Base-by-base conservation (phyloP, 805 yeast genomes). In the Maudiozyma pseudohumilis region DNA sequence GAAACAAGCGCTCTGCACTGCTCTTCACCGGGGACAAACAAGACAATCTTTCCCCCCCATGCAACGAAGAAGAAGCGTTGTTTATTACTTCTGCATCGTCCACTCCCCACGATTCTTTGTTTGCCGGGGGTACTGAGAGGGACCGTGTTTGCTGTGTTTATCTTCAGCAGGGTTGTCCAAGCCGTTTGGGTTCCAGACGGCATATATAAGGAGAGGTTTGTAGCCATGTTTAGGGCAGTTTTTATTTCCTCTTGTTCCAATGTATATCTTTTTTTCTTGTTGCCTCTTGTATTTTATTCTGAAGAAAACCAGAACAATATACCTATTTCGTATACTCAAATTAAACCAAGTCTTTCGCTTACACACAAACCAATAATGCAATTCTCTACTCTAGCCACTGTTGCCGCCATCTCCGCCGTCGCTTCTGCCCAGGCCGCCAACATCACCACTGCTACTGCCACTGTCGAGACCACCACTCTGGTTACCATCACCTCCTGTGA, bases 401-500 rank as follows among this genome's bases (percentile, higher is more conserved):
- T 56, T 40, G 63, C 62, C 40, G 53, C 63, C 42, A 46, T 52
- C 44, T 55, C 61, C 38, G 53, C 61, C 30, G 48, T 48, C 42
- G 49, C 46, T 38, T 43, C 46, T 39, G 39, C 37, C 28, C n/a
- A n/a, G n/a, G 49, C 38, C 35, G 40, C 50, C 31, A 39, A 34
- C 35, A 23, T 34, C 26, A 48, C 53, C 46, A 44, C 56, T 27
- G 50, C 40, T 35, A 44, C 52, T 26, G 53, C 47, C 21, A 36
- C 43, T 40, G 42, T 43, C 25, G 39, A 44, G 34, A 36, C 50
- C 12, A 61, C 66, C 35, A 61, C 67, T 32, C 39, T 61, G 41
- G 61, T 61, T 23, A 59, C 64, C 41, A 49, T 60, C 49, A 61
- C 65, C 36, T 53, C 61, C 23, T 63, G 66, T 49, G 46, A 46